Evolutionary conservation across 129 eudicot species (phyloP).

Genomic region (carrot (Daucus carota)): DH1_v3.0 NC_030382.2:34529001-34529500

Average conservation of each 20-base stretch:
- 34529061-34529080: conserved; percentile 48
- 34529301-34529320: neutral
- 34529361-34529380: no score
- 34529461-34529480: conserved; percentile 51
- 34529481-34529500: conserved; percentile 53
- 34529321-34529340: neutral
- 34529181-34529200: conserved; percentile 75
- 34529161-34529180: conserved; percentile 65
- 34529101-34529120: conserved; percentile 65
- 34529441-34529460: conserved; percentile 42
- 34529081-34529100: conserved; percentile 74
- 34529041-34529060: neutral
- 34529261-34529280: neutral
- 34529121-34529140: conserved; percentile 46
- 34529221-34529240: conserved; percentile 38
- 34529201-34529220: conserved; percentile 77
- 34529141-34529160: conserved; percentile 56
- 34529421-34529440: conserved; percentile 68
- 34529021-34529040: neutral
- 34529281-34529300: neutral
- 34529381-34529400: conserved; percentile 5
- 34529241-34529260: neutral
- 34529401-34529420: conserved; percentile 68
- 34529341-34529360: neutral
- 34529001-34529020: neutral